phyloP scores from a whole-genome alignment of 1,139 yeast genomes.

The Geotrichum siamense region DNA sequence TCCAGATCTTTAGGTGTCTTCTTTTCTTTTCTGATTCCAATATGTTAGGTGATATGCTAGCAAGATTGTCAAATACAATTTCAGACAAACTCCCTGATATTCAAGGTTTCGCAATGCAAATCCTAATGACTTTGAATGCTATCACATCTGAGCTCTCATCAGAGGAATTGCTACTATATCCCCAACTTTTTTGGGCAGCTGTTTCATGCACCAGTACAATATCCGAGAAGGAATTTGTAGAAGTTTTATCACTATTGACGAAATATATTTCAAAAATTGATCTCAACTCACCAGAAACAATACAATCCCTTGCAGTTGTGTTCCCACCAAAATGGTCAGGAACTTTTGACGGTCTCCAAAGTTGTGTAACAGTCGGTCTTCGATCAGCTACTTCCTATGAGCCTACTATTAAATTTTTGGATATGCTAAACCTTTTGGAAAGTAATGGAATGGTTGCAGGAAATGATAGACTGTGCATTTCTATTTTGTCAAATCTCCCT shows the following conservation, averaged over 20 bases:
- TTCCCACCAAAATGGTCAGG: conserved; percentile 98
- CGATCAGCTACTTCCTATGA: conserved; percentile 78
- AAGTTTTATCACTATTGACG: conserved; percentile 71
- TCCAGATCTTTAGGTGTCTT: conserved; percentile 82
- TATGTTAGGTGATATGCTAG: conserved; percentile 91
- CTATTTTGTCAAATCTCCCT: conserved; percentile 74
- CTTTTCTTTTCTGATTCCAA: conserved; percentile 71
- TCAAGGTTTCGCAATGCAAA: conserved; percentile 97
- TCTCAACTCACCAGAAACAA: conserved; percentile 77
- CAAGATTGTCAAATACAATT: conserved; percentile 84
- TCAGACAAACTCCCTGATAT: conserved; percentile 84
- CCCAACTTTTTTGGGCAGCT: conserved; percentile 92
- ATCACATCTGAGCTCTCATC: conserved; percentile 78
- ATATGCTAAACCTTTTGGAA: conserved; percentile 54
- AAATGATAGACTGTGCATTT: conserved; percentile 59
- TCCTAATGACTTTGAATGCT: conserved; percentile 89
- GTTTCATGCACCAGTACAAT: conserved; percentile 87
- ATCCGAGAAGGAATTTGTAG: conserved; percentile 90
- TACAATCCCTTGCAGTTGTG: conserved; percentile 69
- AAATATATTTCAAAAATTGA: conserved; percentile 84
- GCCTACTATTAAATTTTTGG: conserved; percentile 64
- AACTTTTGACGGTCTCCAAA: conserved; percentile 80
- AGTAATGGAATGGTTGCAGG: conserved; percentile 77
- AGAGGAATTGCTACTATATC: conserved; percentile 73
- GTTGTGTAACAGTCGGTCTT: conserved; percentile 69